Percentiles rank a stretch among this genome's conserved stretches.
These are phyloP conservation scores for Hyaloscypha hepaticicola DNA, from an alignment of 495 filamentous ascomycete genomes.

Conservation along the genomic window DNA sequence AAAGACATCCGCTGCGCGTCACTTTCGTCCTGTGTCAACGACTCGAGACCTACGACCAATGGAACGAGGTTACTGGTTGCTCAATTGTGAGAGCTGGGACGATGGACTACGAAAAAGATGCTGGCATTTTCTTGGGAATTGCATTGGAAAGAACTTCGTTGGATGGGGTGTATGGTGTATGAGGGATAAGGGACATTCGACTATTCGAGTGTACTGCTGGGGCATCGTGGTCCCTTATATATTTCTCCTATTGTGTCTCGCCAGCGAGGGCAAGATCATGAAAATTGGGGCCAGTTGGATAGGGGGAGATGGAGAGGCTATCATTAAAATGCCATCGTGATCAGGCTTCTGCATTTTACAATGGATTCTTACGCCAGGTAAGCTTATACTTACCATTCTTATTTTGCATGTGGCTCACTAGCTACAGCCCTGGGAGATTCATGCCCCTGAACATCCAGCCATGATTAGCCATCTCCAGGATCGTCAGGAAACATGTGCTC, in stretches of 20 bases:
- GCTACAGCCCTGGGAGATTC: not conserved
- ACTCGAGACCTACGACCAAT: slow-evolving; percentile 49
- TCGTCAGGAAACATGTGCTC: not conserved
- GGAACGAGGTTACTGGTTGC: slow-evolving; percentile 69
- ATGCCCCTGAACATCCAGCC: not conserved
- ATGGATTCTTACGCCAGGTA: not conserved
- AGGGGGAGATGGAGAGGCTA: slow-evolving; percentile 49
- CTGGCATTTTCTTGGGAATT: slow-evolving; percentile 62
- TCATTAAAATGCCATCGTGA: slow-evolving; percentile 41
- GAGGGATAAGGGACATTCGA: slow-evolving; percentile 36
- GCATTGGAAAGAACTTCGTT: slow-evolving; percentile 54
- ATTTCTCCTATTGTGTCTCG: slow-evolving; percentile 63
- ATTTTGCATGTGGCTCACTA: not conserved
- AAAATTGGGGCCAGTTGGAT: slow-evolving; percentile 57
- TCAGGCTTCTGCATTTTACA: not conserved
- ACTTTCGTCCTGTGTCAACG: slow-evolving; percentile 52
- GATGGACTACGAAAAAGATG: slow-evolving; percentile 42
- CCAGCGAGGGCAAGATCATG: slow-evolving; percentile 56
- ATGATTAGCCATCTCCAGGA: not conserved
- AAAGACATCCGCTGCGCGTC: slow-evolving; percentile 48
- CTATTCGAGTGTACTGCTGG: slow-evolving; percentile 64
- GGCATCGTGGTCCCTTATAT: slow-evolving; percentile 60
- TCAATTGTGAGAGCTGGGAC: slow-evolving; percentile 51
- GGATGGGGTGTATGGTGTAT: slow-evolving; percentile 66
- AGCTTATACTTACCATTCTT: not conserved